These are phyloP conservation scores for Alternaria brassicae DNA, from an alignment of 2,329 filamentous ascomycete genomes.

Conservation along the genomic window DNA sequence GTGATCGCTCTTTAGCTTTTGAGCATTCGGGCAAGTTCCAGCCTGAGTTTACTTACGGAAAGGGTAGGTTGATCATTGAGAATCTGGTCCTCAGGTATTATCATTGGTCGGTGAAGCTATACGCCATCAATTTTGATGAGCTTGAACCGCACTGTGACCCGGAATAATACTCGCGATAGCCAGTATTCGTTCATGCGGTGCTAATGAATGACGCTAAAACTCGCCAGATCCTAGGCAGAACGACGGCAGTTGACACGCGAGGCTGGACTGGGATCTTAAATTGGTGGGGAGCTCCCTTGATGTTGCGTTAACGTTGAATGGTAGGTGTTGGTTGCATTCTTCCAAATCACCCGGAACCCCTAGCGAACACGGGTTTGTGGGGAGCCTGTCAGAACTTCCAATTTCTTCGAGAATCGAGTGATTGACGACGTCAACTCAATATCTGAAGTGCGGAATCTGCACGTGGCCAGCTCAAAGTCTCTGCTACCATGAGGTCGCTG, in stretches of 20 bases:
- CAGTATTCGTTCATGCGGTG: conserved; percentile 16
- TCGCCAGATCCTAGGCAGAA: not conserved
- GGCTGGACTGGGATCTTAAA: conserved; percentile 2
- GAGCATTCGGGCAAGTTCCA: conserved; percentile 34
- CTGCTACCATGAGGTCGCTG: not conserved
- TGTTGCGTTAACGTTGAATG: conserved; percentile 13
- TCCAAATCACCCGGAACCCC: conserved; percentile 15
- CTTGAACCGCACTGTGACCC: conserved; percentile 24
- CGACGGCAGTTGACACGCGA: conserved; percentile 28
- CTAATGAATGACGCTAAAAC: conserved; percentile 14
- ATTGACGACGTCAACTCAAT: not conserved
- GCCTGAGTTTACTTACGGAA: conserved; percentile 28
- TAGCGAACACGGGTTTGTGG: conserved; percentile 16
- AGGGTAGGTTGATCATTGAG: conserved; percentile 25
- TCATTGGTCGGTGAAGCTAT: conserved; percentile 22
- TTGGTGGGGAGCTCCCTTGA: conserved; percentile 16
- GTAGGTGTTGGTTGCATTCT: conserved; percentile 18
- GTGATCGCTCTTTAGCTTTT: conserved; percentile 21
- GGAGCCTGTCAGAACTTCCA: conserved; percentile 5
- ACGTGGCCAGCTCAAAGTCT: not conserved
- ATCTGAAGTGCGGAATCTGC: not conserved
- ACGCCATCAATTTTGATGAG: conserved; percentile 36
- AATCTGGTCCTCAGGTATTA: conserved; percentile 16
- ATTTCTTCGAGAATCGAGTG: not conserved
- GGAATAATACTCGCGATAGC: conserved; percentile 24